Evolutionary conservation across 2,329 filamentous ascomycete species (phyloP), one percentile per base, ranked within the genome.

Genomic region (Acrocalymma vagum): DNA sequence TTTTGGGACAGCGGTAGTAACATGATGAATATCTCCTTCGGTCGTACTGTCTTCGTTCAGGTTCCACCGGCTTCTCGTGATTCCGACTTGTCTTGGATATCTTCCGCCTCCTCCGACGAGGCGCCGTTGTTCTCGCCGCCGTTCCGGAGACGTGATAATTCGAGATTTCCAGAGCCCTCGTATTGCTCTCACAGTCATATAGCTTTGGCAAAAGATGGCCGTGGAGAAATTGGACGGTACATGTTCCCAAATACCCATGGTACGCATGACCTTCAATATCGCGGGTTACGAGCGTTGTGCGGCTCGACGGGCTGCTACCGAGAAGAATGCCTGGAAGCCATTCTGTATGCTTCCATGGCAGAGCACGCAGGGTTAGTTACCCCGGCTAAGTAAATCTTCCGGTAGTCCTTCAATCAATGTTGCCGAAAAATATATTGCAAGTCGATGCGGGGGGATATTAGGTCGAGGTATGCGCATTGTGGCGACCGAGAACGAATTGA

Each of bases 321-420:
- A n/a, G n/a, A n/a, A 51, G 46, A 48, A 13, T 29, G 42, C 33
- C 42, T 32, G 43, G 42, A 33, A 42, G 33, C 29, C 42, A 38
- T 39, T 32, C 16, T 37, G 27, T 23, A 45, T 63, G 55, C 53
- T 54, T 53, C 46, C 33, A 45, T 45, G 28, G 42, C 54, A 63
- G 51, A 43, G 48, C 46, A 26, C 34, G n/a, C n/a, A n/a, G n/a
- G n/a, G n/a, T n/a, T n/a, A n/a, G n/a, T 53, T 62, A 60, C 61
- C 61, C 63, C 58, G 61, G 55, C 52, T 47, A 45, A 47, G 54
- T 58, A 61, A 53, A 65, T 60, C 45, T 63, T 55, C 61, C 62
- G 60, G 63, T 48, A 53, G 51, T 55, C 53, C 40, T 36, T 37
- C 37, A 48, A 54, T 55, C 49, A 38, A 56, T 45, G 49, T 29